Percentiles rank a stretch among this genome's conserved stretches.
Conservation (phyloP, 2,329 filamentous ascomycete species). For the Xylogone sp. region DNA sequence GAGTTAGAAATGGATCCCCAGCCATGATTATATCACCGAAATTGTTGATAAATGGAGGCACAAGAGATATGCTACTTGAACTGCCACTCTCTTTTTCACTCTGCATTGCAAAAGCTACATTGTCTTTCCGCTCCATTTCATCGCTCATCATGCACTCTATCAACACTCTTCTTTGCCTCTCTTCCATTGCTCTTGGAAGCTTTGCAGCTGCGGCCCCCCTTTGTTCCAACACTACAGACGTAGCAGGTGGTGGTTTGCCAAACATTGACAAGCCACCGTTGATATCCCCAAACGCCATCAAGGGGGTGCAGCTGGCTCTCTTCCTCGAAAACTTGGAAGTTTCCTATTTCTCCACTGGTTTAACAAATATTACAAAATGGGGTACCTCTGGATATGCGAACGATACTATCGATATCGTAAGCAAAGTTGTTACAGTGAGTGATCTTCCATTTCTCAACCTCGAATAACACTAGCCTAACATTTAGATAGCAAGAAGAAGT, state of each 20-base stretch:
- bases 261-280: slow-evolving; percentile 4
- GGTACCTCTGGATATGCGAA: slow-evolving; percentile 6
- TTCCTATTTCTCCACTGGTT: slow-evolving; percentile 5
- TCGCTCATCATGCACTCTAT: slow-evolving; percentile 2
- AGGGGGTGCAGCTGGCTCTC: slow-evolving; percentile 6
- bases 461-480: slow-evolving; percentile 1
- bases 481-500: slow-evolving; percentile 12
- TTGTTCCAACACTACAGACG: slow-evolving; percentile 5
- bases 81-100: background rate
- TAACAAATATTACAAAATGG: slow-evolving; percentile 9
- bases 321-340: slow-evolving; percentile 11
- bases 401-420: slow-evolving; percentile 8
- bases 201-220: background rate
- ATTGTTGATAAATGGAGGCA: slow-evolving; percentile 1
- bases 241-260: slow-evolving; percentile 5
- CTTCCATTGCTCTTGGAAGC: slow-evolving; percentile 4
- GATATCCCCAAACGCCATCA: slow-evolving; percentile 6
- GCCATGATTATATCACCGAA: background rate
- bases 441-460: background rate
- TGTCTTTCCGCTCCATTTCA: background rate
- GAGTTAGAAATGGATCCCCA: slow-evolving; percentile 4
- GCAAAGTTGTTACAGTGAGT: slow-evolving; percentile 7
- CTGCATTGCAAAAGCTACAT: background rate
- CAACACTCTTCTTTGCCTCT: slow-evolving; percentile 5
- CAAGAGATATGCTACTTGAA: no score